Base-by-base conservation (phyloP, 768 basidiomycete genomes). In the Pleurotus giganteus region DNA sequence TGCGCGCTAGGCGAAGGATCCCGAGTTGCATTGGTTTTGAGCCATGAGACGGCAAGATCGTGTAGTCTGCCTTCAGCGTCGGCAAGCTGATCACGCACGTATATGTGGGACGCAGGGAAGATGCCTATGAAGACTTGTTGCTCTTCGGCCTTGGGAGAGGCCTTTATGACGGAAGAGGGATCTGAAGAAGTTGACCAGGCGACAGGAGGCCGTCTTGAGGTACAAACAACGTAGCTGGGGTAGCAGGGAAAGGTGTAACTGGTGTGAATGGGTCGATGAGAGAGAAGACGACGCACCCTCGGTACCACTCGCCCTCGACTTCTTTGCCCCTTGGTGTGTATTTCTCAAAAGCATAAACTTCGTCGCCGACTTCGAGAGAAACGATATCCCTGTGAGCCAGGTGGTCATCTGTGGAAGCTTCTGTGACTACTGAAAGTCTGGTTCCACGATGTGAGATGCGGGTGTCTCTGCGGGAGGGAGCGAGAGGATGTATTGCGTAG, bases 291-390 rank as follows among this genome's bases (percentile, higher is more conserved):
- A 83, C 90, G 69, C 68, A 97, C 90, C 96, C 96, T 74, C 96
- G 79, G 71, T 93, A 98, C 96, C 96, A 98, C 13, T 85, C 70
- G 17, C 86, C 87, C 53, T 90, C 89, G 11, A 82, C 83, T 51
- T 91, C 89, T 64, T 87, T 89, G 55, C 74, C 79, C 47, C 75
- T 75, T 9, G 88, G 86, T 0, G 79, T 85, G 68, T 94, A 95
- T 66, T 87, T 87, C 74, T 98, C 96, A 64, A 98, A 98, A 15
- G 94, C 94, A 71, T 98, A 98, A 29, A 98, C 86, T 66, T 98
- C 95, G 69, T 97, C 95, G 44, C 96, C 96, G 26, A 98, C 89
- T 61, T 97, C 94, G 54, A 98, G 80, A 4, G 87, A 80, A 29
- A 93, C 91, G 21, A 91, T 86, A 58, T 91, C 89, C 52, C 83